Evolutionary conservation across 768 basidiomycete genomes (phyloP), one percentile per base, ranked within the genome.

Genomic region (Naganishia randhawae): DNA sequence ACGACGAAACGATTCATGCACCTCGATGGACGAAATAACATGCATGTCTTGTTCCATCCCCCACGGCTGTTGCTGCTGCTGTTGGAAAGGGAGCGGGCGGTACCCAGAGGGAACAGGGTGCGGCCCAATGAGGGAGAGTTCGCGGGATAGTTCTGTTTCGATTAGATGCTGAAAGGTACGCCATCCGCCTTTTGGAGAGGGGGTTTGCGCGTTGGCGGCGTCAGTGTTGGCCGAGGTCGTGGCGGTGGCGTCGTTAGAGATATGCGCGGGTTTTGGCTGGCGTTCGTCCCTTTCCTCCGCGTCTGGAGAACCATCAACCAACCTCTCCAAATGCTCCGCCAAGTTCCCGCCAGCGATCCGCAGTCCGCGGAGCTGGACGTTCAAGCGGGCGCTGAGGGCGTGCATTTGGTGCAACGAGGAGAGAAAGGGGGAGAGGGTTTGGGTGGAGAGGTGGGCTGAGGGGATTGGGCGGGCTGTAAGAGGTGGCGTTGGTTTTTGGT

Each of bases 1-100:
- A 19, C 35, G 33, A 7, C 25, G 16, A 16, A 57, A 57, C 33
- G 37, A 33, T 13, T 57, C 54, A n/a, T 55, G 32, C 13, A 70
- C 65, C 11, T 55, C 35, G 22, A 70, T 66, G 7, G 16, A 10
- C 11, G 35, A 54, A 27, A 70, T 70, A 17, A 66, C 48, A 4
- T 32, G 51, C 54, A 70, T 65, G 33, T 70, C 69, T 22, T 57
- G 45, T 22, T 66, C 69, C 51, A 70, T 65, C 2, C 68, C 68
- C 53, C 62, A 69, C 17, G 22, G 16, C 41, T 51, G 13, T 22
- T 33, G 52, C 13, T 5, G 45, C 54, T 6, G 52, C 37, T 32
- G 16, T 14, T 31, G 62, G 16, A 3, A 13, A 2, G 22, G 17
- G 5, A 22, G 51, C 25, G 27, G 51, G 3, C 19, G 33, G 13